phyloP scores from a whole-genome alignment of 2,329 filamentous ascomycete genomes.

The Phyllosticta citriasiana region DNA sequence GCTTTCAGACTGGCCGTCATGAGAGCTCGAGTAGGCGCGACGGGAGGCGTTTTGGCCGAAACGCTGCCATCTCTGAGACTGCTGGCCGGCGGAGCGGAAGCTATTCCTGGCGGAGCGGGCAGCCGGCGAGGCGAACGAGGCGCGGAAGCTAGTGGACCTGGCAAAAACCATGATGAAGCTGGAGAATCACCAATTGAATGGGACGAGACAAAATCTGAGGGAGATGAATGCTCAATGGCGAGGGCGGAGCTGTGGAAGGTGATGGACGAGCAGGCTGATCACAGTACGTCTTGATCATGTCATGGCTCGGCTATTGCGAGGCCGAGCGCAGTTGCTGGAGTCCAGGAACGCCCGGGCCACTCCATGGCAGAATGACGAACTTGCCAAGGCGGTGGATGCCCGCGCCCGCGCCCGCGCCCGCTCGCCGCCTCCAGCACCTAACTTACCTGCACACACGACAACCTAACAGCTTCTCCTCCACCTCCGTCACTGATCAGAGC shows the following conservation, averaged over 20 bases:
- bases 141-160: conserved; percentile 27
- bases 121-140: conserved; percentile 25
- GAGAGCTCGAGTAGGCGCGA: conserved; percentile 29
- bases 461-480: background rate
- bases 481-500: background rate
- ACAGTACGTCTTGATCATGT: background rate
- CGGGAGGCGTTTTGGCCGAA: conserved; percentile 21
- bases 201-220: conserved; percentile 16
- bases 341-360: background rate
- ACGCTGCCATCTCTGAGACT: conserved; percentile 27
- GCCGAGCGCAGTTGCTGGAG: background rate
- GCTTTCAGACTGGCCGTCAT: conserved; percentile 21
- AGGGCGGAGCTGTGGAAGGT: background rate
- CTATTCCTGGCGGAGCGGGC: conserved; percentile 21
- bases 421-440: background rate
- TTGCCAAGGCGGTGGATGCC: background rate
- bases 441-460: background rate
- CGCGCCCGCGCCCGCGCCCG: background rate
- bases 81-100: conserved; percentile 24
- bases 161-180: conserved; percentile 32
- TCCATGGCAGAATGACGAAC: background rate
- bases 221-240: conserved; percentile 1
- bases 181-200: conserved; percentile 24
- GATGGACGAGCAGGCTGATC: background rate
- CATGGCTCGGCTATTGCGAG: background rate